These are phyloP conservation scores for Amauroascus niger DNA, from an alignment of 2,329 filamentous ascomycete species.

Conservation along the genomic window DNA sequence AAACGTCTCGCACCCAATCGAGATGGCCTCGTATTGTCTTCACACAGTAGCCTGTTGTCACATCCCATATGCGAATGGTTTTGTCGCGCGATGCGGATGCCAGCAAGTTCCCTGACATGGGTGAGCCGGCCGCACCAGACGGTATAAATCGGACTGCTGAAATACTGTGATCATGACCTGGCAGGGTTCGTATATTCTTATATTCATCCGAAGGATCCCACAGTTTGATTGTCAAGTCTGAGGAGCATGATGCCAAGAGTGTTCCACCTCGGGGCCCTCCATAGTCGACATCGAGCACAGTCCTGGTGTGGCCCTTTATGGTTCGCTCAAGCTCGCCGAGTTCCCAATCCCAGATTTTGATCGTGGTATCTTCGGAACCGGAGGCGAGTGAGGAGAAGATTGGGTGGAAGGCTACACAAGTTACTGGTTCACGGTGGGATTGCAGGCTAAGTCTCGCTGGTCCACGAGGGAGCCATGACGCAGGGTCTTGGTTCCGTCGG, in stretches of 20 bases:
- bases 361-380: constrained; percentile 82
- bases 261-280: constrained; percentile 73
- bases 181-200: constrained; percentile 85
- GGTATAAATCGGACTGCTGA: constrained; percentile 82
- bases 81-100: constrained; percentile 80
- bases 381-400: constrained; percentile 84
- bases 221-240: constrained; percentile 84
- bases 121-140: constrained; percentile 66
- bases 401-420: constrained; percentile 84
- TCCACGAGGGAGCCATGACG: constrained; percentile 74
- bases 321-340: constrained; percentile 81
- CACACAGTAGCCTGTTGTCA: constrained; percentile 83
- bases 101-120: constrained; percentile 71
- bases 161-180: constrained; percentile 86
- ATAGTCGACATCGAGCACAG: constrained; percentile 81
- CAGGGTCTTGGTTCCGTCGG: constrained; percentile 70
- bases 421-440: constrained; percentile 71
- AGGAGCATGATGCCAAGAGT: constrained; percentile 72
- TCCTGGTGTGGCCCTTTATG: constrained; percentile 82
- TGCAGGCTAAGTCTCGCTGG: constrained; percentile 74
- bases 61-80: constrained; percentile 81
- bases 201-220: constrained; percentile 91
- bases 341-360: constrained; percentile 98
- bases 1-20: constrained; percentile 86
- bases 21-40: constrained; percentile 79